Percentiles rank a stretch among this genome's conserved stretches.
phyloP scores from a whole-genome alignment of 2,329 filamentous ascomycete species.

The Fusarium abutilonis region DNA sequence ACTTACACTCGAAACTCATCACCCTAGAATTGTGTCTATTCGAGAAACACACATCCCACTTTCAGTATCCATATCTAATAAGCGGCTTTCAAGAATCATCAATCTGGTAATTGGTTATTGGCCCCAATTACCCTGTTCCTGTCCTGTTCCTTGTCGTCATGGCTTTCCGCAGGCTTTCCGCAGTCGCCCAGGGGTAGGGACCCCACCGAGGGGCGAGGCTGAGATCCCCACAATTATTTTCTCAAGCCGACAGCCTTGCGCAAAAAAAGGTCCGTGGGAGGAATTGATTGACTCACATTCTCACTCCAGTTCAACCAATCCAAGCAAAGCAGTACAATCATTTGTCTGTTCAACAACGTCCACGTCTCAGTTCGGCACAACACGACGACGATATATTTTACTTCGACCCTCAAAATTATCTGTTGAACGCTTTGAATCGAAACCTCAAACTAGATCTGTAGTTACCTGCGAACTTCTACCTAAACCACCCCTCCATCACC shows the following conservation, averaged over 20 bases:
- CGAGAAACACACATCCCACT: constrained; percentile 6
- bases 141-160: constrained; percentile 23
- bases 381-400: constrained; percentile 1
- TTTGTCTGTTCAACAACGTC: constrained; percentile 23
- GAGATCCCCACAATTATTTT: constrained; percentile 31
- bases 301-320: constrained; percentile 21
- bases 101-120: too few species aligned
- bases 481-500: constrained; percentile 37
- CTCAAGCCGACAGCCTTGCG: constrained; percentile 40
- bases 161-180: constrained; percentile 10
- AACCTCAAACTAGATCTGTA: not conserved
- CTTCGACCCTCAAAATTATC: not conserved
- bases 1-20: too few species aligned
- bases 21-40: not conserved
- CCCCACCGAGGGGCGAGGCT: constrained; percentile 37
- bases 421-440: not conserved
- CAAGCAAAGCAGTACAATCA: constrained; percentile 17
- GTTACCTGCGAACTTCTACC: constrained; percentile 5
- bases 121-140: constrained; percentile 7
- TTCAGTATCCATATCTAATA: not conserved
- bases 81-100: not conserved
- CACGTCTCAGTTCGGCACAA: constrained; percentile 6
- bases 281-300: constrained; percentile 42
- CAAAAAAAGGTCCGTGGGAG: constrained; percentile 42
- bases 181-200: not conserved